Percentiles rank a stretch among this genome's conserved stretches.
phyloP scores from a whole-genome alignment of 176 grass and related monocot species.

The Aegilops speltoides region DNA sequence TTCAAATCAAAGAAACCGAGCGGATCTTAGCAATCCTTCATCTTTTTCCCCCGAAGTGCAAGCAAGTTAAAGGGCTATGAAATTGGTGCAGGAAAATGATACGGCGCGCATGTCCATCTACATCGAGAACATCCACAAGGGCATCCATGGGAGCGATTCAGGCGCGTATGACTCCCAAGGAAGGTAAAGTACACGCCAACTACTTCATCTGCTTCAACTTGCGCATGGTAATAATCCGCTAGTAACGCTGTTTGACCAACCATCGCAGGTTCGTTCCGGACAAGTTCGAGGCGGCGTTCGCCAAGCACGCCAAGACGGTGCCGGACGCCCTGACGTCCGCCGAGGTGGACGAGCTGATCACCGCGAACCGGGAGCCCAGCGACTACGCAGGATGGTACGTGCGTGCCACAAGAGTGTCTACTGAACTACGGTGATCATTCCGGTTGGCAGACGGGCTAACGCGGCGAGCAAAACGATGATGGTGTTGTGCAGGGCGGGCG shows the following conservation, averaged over 20 bases:
- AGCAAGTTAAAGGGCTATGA: not conserved
- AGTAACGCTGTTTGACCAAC: not conserved
- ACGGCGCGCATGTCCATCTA: constrained; percentile 51
- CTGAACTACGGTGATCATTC: too few relatives aligned
- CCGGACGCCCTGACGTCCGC: constrained; percentile 53
- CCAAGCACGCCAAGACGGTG: constrained; percentile 57
- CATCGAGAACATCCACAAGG: constrained; percentile 79
- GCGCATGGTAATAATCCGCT: not conserved
- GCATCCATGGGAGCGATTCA: constrained; percentile 77
- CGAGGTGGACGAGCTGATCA: constrained; percentile 62
- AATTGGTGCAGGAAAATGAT: constrained; percentile 48
- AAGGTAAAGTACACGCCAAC: constrained; percentile 41
- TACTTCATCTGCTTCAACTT: not conserved
- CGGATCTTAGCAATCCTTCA: not conserved
- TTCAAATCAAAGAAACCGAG: not conserved
- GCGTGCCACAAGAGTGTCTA: not conserved
- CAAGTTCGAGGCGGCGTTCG: constrained; percentile 76
- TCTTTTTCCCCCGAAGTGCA: not conserved
- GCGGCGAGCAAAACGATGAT: not conserved
- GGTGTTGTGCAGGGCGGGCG: constrained; percentile 36
- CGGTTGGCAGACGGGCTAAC: too few relatives aligned
- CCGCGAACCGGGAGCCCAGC: constrained; percentile 43
- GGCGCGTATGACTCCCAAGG: constrained; percentile 66
- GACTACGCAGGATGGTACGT: constrained; percentile 59
- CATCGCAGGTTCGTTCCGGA: constrained; percentile 64